phyloP scores from a whole-genome alignment of 805 yeast genomes.

The Metschnikowia kofuensis region DNA sequence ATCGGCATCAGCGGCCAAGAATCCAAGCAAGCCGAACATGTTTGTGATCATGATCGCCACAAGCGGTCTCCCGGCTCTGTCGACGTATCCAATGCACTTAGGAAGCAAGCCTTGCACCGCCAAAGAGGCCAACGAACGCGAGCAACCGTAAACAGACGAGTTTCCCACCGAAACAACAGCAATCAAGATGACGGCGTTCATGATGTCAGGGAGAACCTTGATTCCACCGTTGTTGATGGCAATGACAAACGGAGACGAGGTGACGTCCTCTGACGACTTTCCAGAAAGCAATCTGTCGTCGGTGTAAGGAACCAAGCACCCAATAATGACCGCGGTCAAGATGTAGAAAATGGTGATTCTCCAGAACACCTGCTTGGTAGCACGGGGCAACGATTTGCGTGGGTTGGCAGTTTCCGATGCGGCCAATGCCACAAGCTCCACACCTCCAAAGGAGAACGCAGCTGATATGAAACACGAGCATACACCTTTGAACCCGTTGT shows the following conservation, averaged over 20 bases:
- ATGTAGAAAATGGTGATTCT: constrained; percentile 51
- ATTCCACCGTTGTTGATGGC: constrained; percentile 29
- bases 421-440: constrained; percentile 56
- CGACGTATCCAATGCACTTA: constrained; percentile 54
- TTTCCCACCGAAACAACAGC: constrained; percentile 31
- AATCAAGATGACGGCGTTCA: constrained; percentile 27
- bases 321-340: constrained; percentile 45
- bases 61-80: constrained; percentile 66
- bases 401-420: constrained; percentile 59
- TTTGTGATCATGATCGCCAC: constrained; percentile 51
- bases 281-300: constrained; percentile 26
- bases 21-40: constrained; percentile 40
- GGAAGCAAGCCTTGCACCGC: constrained; percentile 67
- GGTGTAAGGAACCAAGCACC: constrained; percentile 52
- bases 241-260: constrained; percentile 30
- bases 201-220: constrained; percentile 25
- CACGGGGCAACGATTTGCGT: constrained; percentile 53
- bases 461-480: constrained; percentile 52
- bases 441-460: constrained; percentile 61
- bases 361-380: constrained; percentile 55
- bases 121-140: constrained; percentile 62
- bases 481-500: constrained; percentile 54
- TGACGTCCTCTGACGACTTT: constrained; percentile 12
- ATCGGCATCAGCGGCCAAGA: constrained; percentile 29
- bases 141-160: constrained; percentile 29